Percentiles rank a stretch among this genome's conserved stretches.
Conservation (phyloP, 73 alveolate species). For the Blepharisma japonicum region DNA sequence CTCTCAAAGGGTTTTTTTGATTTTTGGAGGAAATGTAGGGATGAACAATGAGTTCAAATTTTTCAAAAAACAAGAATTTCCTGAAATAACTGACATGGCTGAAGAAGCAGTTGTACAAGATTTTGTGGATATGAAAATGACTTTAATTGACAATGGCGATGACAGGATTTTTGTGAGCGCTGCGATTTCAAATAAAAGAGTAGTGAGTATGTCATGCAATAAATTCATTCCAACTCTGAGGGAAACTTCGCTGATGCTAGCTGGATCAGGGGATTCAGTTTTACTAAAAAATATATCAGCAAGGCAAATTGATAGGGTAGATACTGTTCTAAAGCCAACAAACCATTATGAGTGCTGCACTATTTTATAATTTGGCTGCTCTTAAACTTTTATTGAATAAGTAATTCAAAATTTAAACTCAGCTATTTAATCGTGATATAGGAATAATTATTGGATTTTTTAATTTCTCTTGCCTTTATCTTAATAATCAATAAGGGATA, state of each 20-base stretch:
- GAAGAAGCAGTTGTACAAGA: neutral
- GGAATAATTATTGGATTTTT: no score
- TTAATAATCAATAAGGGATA: no score
- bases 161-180: constrained; percentile 24
- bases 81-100: neutral
- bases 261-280: neutral
- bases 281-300: neutral
- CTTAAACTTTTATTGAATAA: no score
- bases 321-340: no score
- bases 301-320: neutral
- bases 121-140: constrained; percentile 14
- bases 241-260: neutral
- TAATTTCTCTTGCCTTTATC: no score
- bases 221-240: constrained; percentile 10
- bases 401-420: no score
- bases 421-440: no score
- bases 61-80: constrained; percentile 31
- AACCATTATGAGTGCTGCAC: no score
- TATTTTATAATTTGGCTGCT: no score
- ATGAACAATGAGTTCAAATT: constrained; percentile 11
- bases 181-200: neutral
- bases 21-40: constrained; percentile 27
- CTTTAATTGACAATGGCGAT: constrained; percentile 27
- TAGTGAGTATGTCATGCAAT: neutral
- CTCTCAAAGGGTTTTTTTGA: neutral